Percentiles rank a stretch among this genome's conserved stretches.
phyloP scores from a whole-genome alignment of 2,329 filamentous ascomycete species.

The Trichoderma lentiforme region DNA sequence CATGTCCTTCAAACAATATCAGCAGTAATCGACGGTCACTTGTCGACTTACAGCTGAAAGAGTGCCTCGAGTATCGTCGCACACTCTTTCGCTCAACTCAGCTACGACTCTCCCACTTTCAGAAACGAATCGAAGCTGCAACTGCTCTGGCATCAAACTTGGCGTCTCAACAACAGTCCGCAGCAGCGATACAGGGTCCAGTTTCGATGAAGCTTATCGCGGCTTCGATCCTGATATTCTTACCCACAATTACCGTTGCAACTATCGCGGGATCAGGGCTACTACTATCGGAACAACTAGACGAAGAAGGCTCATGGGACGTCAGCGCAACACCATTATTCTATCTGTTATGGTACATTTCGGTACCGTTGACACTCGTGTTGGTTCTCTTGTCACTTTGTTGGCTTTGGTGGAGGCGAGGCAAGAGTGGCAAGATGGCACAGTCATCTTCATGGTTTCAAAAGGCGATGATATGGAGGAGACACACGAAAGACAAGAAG shows the following conservation, averaged over 20 bases:
- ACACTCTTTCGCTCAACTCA: constrained; percentile 36
- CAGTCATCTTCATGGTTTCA: neutral
- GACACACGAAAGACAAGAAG: neutral
- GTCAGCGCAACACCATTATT: constrained; percentile 28
- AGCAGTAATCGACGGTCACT: constrained; percentile 14
- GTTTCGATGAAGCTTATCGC: constrained; percentile 39
- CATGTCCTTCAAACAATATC: neutral
- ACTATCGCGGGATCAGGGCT: constrained; percentile 31
- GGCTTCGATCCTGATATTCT: constrained; percentile 36
- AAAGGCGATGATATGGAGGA: neutral
- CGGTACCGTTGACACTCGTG: constrained; percentile 29
- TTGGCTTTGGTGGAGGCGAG: constrained; percentile 32
- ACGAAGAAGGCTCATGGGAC: constrained; percentile 24
- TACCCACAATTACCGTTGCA: constrained; percentile 37
- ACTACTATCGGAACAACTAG: constrained; percentile 23
- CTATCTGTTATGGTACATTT: constrained; percentile 31
- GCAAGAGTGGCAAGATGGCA: constrained; percentile 15
- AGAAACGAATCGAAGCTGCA: constrained; percentile 35
- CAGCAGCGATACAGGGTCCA: constrained; percentile 34
- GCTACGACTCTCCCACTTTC: constrained; percentile 33
- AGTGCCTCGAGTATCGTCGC: constrained; percentile 31
- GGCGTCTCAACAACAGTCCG: constrained; percentile 36
- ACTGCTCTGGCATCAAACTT: constrained; percentile 37
- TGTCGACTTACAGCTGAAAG: constrained; percentile 27
- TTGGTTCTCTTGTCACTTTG: constrained; percentile 25